These are phyloP conservation scores for Crassisporium funariophilum DNA, from an alignment of 768 basidiomycete genomes.

Conservation along the genomic window DNA sequence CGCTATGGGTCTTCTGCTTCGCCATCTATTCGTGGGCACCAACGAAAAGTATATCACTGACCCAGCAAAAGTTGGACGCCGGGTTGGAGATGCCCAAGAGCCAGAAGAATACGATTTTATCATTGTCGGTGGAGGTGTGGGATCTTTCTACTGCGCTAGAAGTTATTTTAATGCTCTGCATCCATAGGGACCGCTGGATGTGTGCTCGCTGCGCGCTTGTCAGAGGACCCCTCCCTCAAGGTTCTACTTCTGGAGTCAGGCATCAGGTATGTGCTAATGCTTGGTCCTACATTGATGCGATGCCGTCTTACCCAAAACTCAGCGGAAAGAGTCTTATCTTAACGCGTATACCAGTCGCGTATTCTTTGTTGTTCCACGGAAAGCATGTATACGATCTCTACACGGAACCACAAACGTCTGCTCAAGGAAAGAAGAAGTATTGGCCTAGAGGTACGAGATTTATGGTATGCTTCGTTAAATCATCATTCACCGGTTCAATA, in stretches of 20 bases:
- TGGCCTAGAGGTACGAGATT: conserved; percentile 64
- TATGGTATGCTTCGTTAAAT: not conserved
- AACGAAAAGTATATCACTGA: conserved; percentile 25
- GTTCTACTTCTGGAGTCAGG: conserved; percentile 65
- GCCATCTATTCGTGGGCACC: conserved; percentile 18
- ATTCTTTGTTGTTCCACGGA: conserved; percentile 41
- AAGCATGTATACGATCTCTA: conserved; percentile 54
- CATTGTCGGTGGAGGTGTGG: conserved; percentile 55
- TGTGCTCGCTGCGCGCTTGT: conserved; percentile 58
- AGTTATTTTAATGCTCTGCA: conserved; percentile 6
- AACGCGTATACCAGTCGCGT: conserved; percentile 49
- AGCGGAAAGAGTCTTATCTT: conserved; percentile 47
- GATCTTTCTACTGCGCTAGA: no score
- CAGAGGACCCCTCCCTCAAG: conserved; percentile 53
- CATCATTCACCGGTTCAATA: not conserved
- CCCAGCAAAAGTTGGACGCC: conserved; percentile 25
- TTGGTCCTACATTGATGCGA: no score
- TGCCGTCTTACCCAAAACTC: not conserved
- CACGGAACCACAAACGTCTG: conserved; percentile 58
- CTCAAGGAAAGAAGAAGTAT: conserved; percentile 47
- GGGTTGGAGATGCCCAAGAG: no score
- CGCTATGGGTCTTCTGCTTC: conserved; percentile 23
- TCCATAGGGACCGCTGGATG: conserved; percentile 60
- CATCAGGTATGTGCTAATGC: conserved; percentile 59
- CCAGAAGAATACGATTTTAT: conserved; percentile 49